Base-by-base conservation (phyloP, 768 basidiomycete genomes). In the Mycena haematopus region DNA sequence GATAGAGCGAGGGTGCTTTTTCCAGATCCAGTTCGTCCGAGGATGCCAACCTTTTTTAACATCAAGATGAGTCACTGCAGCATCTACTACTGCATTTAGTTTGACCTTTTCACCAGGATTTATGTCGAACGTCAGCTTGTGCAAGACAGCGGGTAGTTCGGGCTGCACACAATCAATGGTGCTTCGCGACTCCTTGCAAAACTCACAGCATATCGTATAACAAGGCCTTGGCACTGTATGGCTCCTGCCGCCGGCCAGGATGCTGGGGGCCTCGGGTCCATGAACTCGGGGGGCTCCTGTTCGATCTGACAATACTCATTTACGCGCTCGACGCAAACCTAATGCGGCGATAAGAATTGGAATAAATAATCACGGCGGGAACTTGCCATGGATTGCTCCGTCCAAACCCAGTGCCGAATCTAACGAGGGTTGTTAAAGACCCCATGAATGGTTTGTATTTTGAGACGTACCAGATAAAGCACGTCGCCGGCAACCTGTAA, bases 321-420 rank as follows among this genome's bases (percentile, higher is more conserved):
- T 73, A 96, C 85, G 52, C 95, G 89, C 72, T 96, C 94, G 42
- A 93, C 76, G 31, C 90, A 45, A 88, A 93, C 90, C 90, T 91
- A 57, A 42, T 17, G 19, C 45, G 31, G 31, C 17, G 60, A 42
- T 60, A 63, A 27, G 63, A 53, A 38, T n/a, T 55, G 36, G 33
- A 31, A 44, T 19, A 31, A 22, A 58, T 7, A n/a, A 27, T 47
- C 25, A 47, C 6, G 25, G n/a, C 46, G 24, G 17, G 40, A 45
- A 65, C 77, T 62, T 59, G 92, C 94, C 93, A 96, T 94, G 14
- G 90, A 90, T 75, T 96, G 95, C 70, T 96, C 93, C 22, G 95
- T 78, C 31, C 90, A 86, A 42, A 95, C 93, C 67, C 93, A 93
- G 47, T 91, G 84, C 56, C 91, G 84, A 49, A 93, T 86, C 79